Evolutionary conservation across 2,329 filamentous ascomycete genomes (phyloP).

Genomic region (Aspergillus calidoustus): DNA sequence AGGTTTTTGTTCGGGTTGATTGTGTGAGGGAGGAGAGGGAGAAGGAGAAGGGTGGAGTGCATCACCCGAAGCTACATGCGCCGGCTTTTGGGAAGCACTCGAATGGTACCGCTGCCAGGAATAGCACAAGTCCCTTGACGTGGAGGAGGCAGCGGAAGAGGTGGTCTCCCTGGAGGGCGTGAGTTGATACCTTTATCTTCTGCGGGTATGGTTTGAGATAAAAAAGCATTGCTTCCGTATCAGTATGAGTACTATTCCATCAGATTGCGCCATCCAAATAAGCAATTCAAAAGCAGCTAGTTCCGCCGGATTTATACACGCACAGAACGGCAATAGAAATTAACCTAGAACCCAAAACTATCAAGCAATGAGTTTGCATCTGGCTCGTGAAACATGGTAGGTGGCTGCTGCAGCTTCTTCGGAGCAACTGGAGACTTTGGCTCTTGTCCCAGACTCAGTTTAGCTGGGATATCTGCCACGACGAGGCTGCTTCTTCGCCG

Average conservation of each 20-base stretch:
- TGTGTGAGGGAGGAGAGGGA: slow-evolving; percentile 27
- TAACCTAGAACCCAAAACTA: slow-evolving; percentile 80
- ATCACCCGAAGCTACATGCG: background rate
- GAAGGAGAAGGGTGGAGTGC: slow-evolving; percentile 11
- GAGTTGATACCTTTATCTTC: background rate
- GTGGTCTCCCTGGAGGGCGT: background rate
- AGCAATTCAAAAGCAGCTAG: background rate
- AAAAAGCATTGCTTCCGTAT: background rate
- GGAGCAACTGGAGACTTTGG: slow-evolving; percentile 39
- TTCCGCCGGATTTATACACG: background rate
- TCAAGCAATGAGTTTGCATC: slow-evolving; percentile 86
- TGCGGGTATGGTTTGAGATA: background rate
- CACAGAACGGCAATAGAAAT: background rate
- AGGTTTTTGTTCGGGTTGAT: slow-evolving; percentile 38
- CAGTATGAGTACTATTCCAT: background rate
- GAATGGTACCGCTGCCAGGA: background rate
- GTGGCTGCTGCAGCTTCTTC: slow-evolving; percentile 59
- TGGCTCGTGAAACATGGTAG: slow-evolving; percentile 89
- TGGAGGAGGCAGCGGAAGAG: slow-evolving; percentile 14
- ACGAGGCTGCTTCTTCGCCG: slow-evolving; percentile 76
- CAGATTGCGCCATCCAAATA: background rate
- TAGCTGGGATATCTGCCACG: slow-evolving; percentile 67
- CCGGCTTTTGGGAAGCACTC: background rate
- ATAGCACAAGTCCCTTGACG: background rate
- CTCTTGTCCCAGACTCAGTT: slow-evolving; percentile 50